A percentile compares a stretch with the other conserved stretches of the same genome.
Conservation (phyloP, 805 yeast species). For the Kluyveromyces nonfermentans region DNA sequence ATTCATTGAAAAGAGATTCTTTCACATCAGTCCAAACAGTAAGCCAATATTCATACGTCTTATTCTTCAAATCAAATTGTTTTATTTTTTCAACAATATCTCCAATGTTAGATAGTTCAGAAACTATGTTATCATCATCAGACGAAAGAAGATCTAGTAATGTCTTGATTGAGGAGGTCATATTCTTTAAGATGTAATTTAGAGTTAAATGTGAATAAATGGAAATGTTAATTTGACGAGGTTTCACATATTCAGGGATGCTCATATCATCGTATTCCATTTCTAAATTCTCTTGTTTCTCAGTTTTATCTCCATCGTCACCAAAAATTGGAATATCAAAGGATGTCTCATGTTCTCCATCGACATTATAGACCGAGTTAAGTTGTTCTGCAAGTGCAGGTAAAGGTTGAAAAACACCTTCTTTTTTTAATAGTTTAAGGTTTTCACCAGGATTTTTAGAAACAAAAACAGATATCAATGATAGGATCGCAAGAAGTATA, state of each 20-base stretch:
- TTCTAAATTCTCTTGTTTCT: constrained; percentile 24
- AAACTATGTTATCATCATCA: constrained; percentile 17
- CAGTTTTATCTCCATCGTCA: constrained; percentile 21
- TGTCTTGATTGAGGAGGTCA: constrained; percentile 9
- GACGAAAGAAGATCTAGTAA: constrained; percentile 12
- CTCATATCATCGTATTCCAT: constrained; percentile 26
- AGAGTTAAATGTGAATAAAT: constrained; percentile 12
- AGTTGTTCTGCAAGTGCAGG: neutral
- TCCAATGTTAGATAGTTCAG: constrained; percentile 18
- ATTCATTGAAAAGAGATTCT: constrained; percentile 25
- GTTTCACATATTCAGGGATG: constrained; percentile 24
- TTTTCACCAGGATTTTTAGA: constrained; percentile 36
- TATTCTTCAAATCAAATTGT: constrained; percentile 15
- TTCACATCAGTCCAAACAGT: constrained; percentile 33
- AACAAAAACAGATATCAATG: constrained; percentile 38
- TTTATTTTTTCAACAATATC: constrained; percentile 16
- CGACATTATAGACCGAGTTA: constrained; percentile 1
- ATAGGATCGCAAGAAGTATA: constrained; percentile 43
- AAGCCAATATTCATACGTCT: constrained; percentile 25
- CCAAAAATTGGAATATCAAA: constrained; percentile 5
- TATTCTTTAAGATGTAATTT: constrained; percentile 9
- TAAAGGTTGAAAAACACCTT: constrained; percentile 38
- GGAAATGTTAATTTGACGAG: constrained; percentile 17
- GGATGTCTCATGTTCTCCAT: constrained; percentile 8
- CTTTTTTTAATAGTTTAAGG: constrained; percentile 48